Evolutionary conservation across 2,329 filamentous ascomycete genomes (phyloP).

Genomic region (Daldinia eschscholtzii): DNA sequence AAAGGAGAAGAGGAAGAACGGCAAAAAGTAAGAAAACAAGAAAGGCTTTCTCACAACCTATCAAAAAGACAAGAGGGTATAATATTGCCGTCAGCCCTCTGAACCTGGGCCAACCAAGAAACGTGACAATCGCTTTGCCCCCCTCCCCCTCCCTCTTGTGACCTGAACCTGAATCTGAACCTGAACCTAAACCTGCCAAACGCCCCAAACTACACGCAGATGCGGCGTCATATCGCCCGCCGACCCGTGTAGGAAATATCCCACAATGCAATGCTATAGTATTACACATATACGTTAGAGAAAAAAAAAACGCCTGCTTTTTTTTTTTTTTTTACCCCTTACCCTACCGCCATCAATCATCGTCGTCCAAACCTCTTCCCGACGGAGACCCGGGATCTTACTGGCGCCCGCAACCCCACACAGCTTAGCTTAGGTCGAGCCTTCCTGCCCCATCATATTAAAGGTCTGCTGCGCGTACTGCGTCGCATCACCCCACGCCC

Average conservation of each 20-base stretch:
- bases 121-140: constrained; percentile 21
- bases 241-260: constrained; percentile 23
- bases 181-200: constrained; percentile 11
- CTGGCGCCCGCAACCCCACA: constrained; percentile 7
- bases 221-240: constrained; percentile 13
- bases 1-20: neutral
- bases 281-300: constrained; percentile 32
- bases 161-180: constrained; percentile 20
- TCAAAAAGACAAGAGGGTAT: constrained; percentile 41
- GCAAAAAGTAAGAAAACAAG: neutral
- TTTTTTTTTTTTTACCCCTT: neutral
- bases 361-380: too few species aligned
- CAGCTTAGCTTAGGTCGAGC: constrained; percentile 18
- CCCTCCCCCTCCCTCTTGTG: constrained; percentile 20
- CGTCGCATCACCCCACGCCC: constrained; percentile 49
- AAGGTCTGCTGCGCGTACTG: constrained; percentile 49
- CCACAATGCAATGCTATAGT: constrained; percentile 43
- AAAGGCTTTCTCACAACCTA: constrained; percentile 15
- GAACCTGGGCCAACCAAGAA: constrained; percentile 32
- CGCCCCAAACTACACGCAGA: constrained; percentile 17
- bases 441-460: constrained; percentile 40
- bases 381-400: constrained; percentile 28
- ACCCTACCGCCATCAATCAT: neutral
- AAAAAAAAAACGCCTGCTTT: constrained; percentile 18
- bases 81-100: constrained; percentile 37